Percentiles rank a stretch among this genome's conserved stretches.
Conservation (phyloP, 2,329 filamentous ascomycete genomes). For the Stemphylium beticola region DNA sequence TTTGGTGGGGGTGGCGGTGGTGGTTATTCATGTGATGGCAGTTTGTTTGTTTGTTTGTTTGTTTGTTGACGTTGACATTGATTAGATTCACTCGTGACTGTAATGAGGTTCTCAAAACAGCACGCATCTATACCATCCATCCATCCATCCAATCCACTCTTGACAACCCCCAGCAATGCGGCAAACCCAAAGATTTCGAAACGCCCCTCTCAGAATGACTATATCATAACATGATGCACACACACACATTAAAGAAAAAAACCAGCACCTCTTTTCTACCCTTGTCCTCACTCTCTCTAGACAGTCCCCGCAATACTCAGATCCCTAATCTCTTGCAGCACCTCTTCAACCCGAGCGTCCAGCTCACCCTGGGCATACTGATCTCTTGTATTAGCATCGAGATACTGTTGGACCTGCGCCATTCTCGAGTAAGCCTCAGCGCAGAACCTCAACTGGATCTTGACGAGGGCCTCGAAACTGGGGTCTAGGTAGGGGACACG, state of each 20-base stretch:
- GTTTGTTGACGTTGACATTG: too few relatives aligned
- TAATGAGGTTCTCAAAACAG: too few relatives aligned
- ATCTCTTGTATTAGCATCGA: constrained; percentile 93
- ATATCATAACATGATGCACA: neutral
- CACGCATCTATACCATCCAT: too few relatives aligned
- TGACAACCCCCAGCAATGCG: neutral
- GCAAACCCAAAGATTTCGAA: constrained; percentile 4
- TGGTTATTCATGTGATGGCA: too few relatives aligned
- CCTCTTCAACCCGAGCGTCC: constrained; percentile 90
- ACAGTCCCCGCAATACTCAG: constrained; percentile 87
- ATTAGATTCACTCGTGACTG: too few relatives aligned
- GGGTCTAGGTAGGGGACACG: constrained; percentile 97
- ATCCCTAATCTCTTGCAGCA: constrained; percentile 95
- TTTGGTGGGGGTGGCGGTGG: too few relatives aligned
- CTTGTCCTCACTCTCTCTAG: constrained; percentile 25
- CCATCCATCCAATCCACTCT: too few relatives aligned
- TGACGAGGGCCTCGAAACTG: constrained; percentile 95
- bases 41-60: too few relatives aligned
- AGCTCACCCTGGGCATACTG: constrained; percentile 94
- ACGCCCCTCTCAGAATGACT: constrained; percentile 3
- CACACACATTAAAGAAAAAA: neutral
- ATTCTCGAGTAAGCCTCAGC: constrained; percentile 97
- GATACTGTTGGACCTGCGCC: constrained; percentile 98
- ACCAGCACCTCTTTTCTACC: neutral
- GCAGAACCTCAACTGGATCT: constrained; percentile 97